phyloP scores from a whole-genome alignment of 495 filamentous ascomycete genomes.

The Xylaria intraflava region DNA sequence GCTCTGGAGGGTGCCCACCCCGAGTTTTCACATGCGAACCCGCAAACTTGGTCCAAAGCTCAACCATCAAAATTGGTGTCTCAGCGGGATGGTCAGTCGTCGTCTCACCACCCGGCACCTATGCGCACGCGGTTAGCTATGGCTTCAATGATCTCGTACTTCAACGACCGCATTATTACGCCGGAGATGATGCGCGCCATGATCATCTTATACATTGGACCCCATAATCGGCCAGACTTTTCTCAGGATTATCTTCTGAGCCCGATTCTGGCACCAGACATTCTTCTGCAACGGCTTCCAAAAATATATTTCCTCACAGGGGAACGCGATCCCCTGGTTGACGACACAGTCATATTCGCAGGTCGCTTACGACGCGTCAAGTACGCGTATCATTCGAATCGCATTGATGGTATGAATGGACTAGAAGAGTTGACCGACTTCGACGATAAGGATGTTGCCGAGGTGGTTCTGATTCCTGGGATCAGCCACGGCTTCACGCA shows the following conservation, averaged over 20 bases:
- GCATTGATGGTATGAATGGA: constrained; percentile 13
- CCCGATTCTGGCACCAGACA: constrained; percentile 81
- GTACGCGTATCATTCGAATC: constrained; percentile 45
- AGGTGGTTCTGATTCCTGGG: constrained; percentile 77
- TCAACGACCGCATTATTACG: constrained; percentile 88
- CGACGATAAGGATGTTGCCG: constrained; percentile 68
- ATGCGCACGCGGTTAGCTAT: constrained; percentile 83
- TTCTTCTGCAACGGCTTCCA: constrained; percentile 73
- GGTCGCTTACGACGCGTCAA: constrained; percentile 81
- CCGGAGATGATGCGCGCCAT: constrained; percentile 99
- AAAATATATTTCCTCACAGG: constrained; percentile 91
- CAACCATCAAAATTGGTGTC: constrained; percentile 16
- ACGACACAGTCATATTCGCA: constrained; percentile 94
- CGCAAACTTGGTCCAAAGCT: constrained; percentile 31
- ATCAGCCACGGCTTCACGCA: constrained; percentile 90
- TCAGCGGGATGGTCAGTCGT: constrained; percentile 14
- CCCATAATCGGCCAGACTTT: constrained; percentile 88
- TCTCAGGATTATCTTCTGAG: constrained; percentile 82
- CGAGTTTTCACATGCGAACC: constrained; percentile 38
- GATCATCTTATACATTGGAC: constrained; percentile 97
- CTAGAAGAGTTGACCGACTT: constrained; percentile 45
- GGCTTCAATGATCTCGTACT: constrained; percentile 95
- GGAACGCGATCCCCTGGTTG: constrained; percentile 89
- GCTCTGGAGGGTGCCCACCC: constrained; percentile 28
- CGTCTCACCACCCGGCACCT: constrained; percentile 52